phyloP scores from a whole-genome alignment of 1,139 yeast genomes.

The Sugiyamaella xylanicola region DNA sequence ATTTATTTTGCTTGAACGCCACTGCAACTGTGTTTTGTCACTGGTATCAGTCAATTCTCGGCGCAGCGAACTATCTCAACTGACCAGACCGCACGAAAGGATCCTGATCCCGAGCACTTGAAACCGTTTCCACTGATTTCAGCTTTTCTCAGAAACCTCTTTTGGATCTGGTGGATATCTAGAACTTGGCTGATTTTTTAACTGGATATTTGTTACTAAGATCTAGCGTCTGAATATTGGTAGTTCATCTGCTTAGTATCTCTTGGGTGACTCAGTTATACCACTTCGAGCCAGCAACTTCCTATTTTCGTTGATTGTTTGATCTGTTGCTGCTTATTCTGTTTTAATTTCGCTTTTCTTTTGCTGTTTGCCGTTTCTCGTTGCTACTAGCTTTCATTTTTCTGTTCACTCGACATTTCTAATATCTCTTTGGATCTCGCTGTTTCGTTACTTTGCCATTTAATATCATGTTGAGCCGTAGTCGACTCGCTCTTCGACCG shows the following conservation, averaged over 20 bases:
- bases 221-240: too few species aligned
- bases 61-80: background rate
- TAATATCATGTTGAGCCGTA: background rate
- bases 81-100: too few species aligned
- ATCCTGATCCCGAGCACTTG: too few species aligned
- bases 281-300: background rate
- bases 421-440: background rate
- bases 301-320: background rate
- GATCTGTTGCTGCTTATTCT: background rate
- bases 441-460: background rate
- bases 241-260: background rate
- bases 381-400: background rate
- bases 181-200: too few species aligned
- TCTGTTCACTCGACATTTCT: background rate
- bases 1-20: background rate
- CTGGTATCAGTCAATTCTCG: too few species aligned
- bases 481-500: background rate
- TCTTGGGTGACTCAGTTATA: background rate
- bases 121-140: too few species aligned
- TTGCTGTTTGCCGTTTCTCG: background rate
- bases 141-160: too few species aligned
- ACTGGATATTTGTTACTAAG: too few species aligned
- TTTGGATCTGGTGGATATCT: too few species aligned
- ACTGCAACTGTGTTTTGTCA: background rate
- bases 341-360: background rate